Conservation (phyloP, 2,329 filamentous ascomycete genomes). For the Colletotrichum aenigma region DNA sequence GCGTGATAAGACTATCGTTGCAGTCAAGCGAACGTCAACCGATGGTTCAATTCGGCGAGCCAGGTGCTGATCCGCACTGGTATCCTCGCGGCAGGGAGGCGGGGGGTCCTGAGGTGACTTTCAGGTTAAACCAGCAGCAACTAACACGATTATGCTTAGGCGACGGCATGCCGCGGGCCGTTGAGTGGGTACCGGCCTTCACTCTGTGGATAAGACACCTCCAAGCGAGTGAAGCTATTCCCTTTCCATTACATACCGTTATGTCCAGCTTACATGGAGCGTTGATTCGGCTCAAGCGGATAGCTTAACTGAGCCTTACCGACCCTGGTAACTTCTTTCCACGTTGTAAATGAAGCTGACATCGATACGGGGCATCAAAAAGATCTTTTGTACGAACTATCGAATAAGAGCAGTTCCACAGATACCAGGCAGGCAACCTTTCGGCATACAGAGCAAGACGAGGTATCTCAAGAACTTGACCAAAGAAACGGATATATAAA, state of each 20-base stretch:
- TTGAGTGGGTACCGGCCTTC: background rate
- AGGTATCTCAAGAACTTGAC: rapidly evolving
- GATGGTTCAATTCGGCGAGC: background rate
- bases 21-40: background rate
- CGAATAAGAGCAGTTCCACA: background rate
- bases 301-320: background rate
- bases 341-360: background rate
- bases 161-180: background rate
- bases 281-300: background rate
- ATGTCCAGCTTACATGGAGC: background rate
- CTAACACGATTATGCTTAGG: background rate
- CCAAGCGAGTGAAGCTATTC: background rate
- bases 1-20: background rate
- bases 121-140: background rate
- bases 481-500: background rate
- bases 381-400: background rate
- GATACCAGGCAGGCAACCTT: background rate
- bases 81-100: no score
- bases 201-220: background rate
- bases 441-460: rapidly evolving
- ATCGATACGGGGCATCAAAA: background rate
- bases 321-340: background rate
- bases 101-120: background rate
- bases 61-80: background rate
- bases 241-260: background rate